Conservation (phyloP, 2,329 filamentous ascomycete genomes). For the Venturia nashicola region DNA sequence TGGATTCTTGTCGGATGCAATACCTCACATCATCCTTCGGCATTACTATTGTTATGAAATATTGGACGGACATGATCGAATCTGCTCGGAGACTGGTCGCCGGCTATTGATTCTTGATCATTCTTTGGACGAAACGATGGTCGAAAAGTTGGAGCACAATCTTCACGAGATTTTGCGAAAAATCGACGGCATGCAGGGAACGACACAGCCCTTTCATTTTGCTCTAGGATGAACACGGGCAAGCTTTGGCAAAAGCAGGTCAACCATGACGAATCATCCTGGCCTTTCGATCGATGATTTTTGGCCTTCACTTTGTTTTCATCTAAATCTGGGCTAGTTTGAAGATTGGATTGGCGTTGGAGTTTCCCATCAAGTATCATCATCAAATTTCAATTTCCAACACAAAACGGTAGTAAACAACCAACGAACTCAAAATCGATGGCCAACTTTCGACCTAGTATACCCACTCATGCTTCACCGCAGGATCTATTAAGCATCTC, state of each 20-base stretch:
- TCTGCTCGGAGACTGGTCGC: not conserved
- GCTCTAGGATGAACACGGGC: not conserved
- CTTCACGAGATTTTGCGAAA: not conserved
- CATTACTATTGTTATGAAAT: not conserved
- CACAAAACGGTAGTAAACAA: too few relatives aligned
- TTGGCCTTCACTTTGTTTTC: not conserved
- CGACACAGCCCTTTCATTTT: not conserved
- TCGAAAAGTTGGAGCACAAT: not conserved
- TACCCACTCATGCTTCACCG: too few relatives aligned
- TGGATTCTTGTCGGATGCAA: not conserved
- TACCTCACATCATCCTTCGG: not conserved
- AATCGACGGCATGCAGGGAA: too few relatives aligned
- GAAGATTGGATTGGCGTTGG: not conserved
- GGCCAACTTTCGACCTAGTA: too few relatives aligned
- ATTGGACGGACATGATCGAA: not conserved
- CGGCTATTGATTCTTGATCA: not conserved
- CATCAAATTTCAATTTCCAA: not conserved
- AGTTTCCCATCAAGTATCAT: not conserved
- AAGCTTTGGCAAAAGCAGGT: not conserved
- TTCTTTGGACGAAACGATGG: not conserved
- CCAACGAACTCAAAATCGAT: too few relatives aligned
- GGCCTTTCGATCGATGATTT: not conserved
- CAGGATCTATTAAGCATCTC: too few relatives aligned
- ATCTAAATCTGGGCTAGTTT: not conserved
- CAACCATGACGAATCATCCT: not conserved